Evolutionary conservation across 208 protist genomes (phyloP), one percentile per base, ranked within the genome.

Genomic region (Leptomonas pyrrhocoris): DNA sequence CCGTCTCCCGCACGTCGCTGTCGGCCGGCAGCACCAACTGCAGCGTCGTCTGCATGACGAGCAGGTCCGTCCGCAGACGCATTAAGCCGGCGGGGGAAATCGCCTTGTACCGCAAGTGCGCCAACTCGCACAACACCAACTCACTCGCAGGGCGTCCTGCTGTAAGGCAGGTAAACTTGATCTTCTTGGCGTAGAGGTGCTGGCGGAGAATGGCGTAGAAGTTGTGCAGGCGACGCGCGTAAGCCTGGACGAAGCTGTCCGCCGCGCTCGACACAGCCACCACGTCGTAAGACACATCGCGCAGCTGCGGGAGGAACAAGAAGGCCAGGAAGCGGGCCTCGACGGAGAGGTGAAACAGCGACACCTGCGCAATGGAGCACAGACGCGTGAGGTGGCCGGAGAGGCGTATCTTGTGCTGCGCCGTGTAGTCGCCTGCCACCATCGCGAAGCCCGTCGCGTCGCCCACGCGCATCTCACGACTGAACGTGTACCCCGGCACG

Each of bases 241-340:
- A 96, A 18, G 88, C 91, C 59, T 94, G 86, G 0, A 96, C 85
- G 75, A 96, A 96, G 57, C 71, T 94, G 70, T 96, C 91, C 0
- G 88, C 86, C 21, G 88, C 76, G 38, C 61, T 72, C 13, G 88
- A 81, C 23, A 80, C 72, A 0, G 84, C 88, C 13, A 92, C 81
- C 38, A 88, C 66, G 51, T 90, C 86, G 70, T 94, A 96, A 9
- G 86, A 94, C 59, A 93, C 86, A 59, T 94, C 91, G 28, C 91
- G 84, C 46, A 96, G 82, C 80, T 96, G 91, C 27, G 91, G 91
- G n/a, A 96, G 72, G 58, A 84, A 96, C 21, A 77, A 71, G 76
- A 96, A 94, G 2, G 88, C 86, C 34, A 75, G 54, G 68, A 93
- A 96, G 28, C 91, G 91, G 1, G 86, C 79, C 67, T 96, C 88